Conservation (phyloP, 345 rosid genomes). For the Gossypioides kirkii region DNA sequence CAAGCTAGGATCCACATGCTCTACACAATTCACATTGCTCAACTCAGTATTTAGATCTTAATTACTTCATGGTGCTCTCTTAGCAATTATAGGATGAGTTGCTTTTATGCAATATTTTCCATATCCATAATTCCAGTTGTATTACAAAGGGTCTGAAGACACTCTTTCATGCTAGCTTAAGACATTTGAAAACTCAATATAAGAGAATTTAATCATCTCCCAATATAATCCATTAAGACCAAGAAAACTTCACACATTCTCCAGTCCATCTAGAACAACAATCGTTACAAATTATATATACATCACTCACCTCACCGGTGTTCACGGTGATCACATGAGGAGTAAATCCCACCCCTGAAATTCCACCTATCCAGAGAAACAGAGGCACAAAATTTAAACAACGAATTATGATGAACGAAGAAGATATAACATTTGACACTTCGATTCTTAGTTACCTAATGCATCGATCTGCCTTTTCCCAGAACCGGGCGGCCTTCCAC, state of each 20-base stretch:
- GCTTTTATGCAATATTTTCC: neutral
- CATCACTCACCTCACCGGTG: constrained; percentile 55
- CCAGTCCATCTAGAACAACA: too few relatives aligned
- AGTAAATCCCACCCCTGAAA: constrained; percentile 90
- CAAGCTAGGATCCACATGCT: neutral
- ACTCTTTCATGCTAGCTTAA: neutral
- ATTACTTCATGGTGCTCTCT: neutral
- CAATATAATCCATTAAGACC: neutral
- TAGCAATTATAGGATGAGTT: neutral
- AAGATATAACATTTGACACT: neutral
- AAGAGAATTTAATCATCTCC: neutral
- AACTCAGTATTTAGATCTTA: neutral
- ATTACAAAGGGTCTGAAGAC: neutral
- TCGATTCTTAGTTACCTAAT: constrained; percentile 39
- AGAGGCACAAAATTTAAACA: neutral
- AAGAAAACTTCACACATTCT: too few relatives aligned
- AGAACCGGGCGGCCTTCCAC: constrained; percentile 95
- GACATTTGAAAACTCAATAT: neutral
- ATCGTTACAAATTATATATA: too few relatives aligned
- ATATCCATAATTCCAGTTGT: neutral
- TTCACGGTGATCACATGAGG: constrained; percentile 89
- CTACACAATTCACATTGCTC: neutral
- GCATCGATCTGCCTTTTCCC: constrained; percentile 93
- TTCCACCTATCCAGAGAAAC: constrained; percentile 53
- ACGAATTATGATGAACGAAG: neutral